These are phyloP conservation scores for Arctium minus DNA, from an alignment of 129 eudicot genomes.

Conservation along the genomic window DNA sequence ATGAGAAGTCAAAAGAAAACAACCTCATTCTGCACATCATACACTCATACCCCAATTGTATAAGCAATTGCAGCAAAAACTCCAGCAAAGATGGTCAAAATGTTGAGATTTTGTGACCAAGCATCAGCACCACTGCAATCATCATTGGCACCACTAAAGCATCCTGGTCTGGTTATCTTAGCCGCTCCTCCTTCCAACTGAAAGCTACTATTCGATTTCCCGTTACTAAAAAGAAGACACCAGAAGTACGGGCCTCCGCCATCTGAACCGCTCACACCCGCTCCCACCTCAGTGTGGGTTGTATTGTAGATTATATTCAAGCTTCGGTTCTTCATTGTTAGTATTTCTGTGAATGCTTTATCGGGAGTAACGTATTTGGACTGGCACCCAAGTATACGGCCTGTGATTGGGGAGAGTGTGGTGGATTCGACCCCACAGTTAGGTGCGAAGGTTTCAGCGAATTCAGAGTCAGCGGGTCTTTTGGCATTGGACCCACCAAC, in stretches of 20 bases:
- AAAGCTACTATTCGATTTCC: constrained; percentile 63
- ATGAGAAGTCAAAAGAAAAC: not conserved
- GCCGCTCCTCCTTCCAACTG: constrained; percentile 56
- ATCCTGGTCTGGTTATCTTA: constrained; percentile 69
- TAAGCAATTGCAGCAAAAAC: constrained; percentile 30
- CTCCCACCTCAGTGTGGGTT: constrained; percentile 84
- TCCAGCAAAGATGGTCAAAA: constrained; percentile 31
- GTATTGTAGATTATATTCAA: constrained; percentile 51
- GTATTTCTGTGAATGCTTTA: constrained; percentile 56
- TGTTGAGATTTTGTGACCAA: constrained; percentile 9
- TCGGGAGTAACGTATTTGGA: constrained; percentile 56
- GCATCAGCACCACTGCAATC: constrained; percentile 53
- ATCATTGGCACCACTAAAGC: constrained; percentile 91
- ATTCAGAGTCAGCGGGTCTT: constrained; percentile 69
- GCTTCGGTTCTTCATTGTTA: constrained; percentile 45
- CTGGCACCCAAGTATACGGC: constrained; percentile 81
- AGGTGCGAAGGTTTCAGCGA: constrained; percentile 71
- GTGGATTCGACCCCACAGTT: constrained; percentile 56
- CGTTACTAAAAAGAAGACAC: constrained; percentile 86
- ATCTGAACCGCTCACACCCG: constrained; percentile 82
- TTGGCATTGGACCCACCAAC: constrained; percentile 72
- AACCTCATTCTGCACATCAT: not conserved
- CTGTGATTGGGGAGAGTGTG: constrained; percentile 68
- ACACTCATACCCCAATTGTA: constrained; percentile 34
- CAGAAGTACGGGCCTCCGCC: constrained; percentile 87